phyloP scores from a whole-genome alignment of 176 grass and related monocot species.

The Alloteropsis semialata region DNA sequence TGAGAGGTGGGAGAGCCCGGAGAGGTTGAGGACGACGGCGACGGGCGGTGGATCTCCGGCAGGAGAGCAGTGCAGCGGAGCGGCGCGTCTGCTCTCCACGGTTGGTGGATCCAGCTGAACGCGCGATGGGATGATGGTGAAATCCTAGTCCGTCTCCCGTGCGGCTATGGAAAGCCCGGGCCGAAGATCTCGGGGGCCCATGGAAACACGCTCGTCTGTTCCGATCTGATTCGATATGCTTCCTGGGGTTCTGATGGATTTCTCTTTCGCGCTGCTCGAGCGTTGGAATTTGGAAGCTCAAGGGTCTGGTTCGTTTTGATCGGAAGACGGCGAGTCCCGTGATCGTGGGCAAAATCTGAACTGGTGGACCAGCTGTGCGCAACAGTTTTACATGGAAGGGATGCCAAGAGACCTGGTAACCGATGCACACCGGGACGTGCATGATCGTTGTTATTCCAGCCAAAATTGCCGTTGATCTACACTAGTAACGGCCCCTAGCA shows the following conservation, averaged over 20 bases:
- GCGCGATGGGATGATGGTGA: background rate
- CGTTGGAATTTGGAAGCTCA: background rate
- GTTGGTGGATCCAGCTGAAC: background rate
- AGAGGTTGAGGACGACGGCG: background rate
- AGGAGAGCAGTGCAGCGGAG: background rate
- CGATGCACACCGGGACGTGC: too few species aligned
- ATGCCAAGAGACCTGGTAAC: background rate
- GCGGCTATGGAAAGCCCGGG: background rate
- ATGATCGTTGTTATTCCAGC: too few species aligned
- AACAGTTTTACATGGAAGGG: background rate
- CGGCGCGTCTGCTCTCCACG: background rate
- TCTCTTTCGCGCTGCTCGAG: background rate
- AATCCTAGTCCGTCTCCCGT: background rate
- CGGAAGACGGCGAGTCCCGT: background rate
- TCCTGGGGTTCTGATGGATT: background rate
- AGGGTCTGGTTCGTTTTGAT: background rate
- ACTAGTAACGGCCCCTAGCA: too few species aligned
- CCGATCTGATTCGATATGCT: constrained; percentile 11
- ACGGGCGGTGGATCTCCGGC: background rate
- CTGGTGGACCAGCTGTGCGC: background rate
- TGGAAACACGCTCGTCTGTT: background rate
- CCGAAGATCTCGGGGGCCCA: background rate
- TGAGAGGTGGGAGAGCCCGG: too few species aligned
- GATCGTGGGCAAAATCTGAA: background rate
- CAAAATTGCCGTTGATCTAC: too few species aligned